Base-by-base conservation (phyloP, 2,329 filamentous ascomycete species). In the Aspergillus viridinutans region DNA sequence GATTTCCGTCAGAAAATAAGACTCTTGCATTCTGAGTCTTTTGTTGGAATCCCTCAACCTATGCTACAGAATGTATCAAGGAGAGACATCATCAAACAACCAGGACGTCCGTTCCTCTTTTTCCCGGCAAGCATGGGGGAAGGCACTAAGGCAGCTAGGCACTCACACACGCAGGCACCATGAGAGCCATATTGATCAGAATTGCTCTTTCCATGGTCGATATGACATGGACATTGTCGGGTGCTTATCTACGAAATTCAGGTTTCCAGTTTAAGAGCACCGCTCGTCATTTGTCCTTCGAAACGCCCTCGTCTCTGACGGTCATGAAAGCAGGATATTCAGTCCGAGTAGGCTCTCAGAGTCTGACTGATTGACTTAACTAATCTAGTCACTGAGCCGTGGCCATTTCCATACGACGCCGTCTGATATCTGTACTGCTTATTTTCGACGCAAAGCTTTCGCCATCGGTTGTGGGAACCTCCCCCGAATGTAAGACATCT, bases 401-500 rank as follows among this genome's bases (percentile, higher is more conserved):
- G 29, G 73, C 69, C 57, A 69, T 61, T 54, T 76, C 69, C 72
- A 73, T 74, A 57, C 69, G 72, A 28, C 80, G 79, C 59, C 81
- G 81, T 62, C 88, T 80, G 64, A 96, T 96, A 57, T 89, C 89
- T 0, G 92, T 95, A 75, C 92, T 97, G 78, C 92, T 96, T 64
- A 97, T 90, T 77, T 97, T 97, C 59, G 84, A 83, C 26, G 87
- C 84, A 74, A 95, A 96, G 62, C 83, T 81, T 56, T 86, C 83
- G 12, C 76, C 72, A 47, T 75, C 72, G 26, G 67, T 45, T 1
- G 78, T 76, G n/a, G 78, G 74, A 47, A 80, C 77, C 53, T 85
- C 84, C 42, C 83, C 80, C 2, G 86, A 83, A 72, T 93, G 89
- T 17, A 99, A 81, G 14, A 97, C 90, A 67, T 94, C 90, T 28